These are phyloP conservation scores for Rhinocladiella mackenziei DNA, from an alignment of 2,329 filamentous ascomycete species.

Conservation along the genomic window DNA sequence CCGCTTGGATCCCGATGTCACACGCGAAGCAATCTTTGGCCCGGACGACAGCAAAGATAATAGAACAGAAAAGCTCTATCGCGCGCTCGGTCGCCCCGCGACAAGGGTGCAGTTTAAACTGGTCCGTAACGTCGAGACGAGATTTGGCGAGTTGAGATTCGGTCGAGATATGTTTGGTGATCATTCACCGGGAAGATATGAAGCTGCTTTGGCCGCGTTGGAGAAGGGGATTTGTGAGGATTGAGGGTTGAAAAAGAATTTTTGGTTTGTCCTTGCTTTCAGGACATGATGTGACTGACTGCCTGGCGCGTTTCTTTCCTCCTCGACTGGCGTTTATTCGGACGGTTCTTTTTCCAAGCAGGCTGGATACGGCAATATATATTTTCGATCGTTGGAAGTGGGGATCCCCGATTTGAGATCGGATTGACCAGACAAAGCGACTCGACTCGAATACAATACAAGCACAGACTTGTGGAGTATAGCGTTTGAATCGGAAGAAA, in stretches of 20 bases:
- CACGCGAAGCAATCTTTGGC: conserved; percentile 43
- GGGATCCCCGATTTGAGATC: no score
- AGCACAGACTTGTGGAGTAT: no score
- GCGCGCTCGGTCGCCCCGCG: conserved; percentile 59
- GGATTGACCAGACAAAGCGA: no score
- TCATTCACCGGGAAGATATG: conserved; percentile 71
- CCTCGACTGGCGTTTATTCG: no score
- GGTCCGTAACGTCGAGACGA: conserved; percentile 64
- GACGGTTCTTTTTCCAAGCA: no score
- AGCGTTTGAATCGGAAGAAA: no score
- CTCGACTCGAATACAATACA: no score
- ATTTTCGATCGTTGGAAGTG: no score
- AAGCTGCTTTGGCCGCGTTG: conserved; percentile 63
- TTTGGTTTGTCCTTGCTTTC: background rate
- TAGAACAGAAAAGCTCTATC: conserved; percentile 26
- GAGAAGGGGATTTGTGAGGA: conserved; percentile 43
- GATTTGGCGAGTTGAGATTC: conserved; percentile 68
- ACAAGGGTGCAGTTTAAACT: conserved; percentile 67
- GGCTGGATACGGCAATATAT: no score
- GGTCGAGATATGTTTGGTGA: conserved; percentile 70
- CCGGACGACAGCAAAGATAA: conserved; percentile 37
- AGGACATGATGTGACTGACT: no score
- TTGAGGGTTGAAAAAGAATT: no score
- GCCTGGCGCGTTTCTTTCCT: no score
- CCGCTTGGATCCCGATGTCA: conserved; percentile 50